phyloP scores from a whole-genome alignment of 2,329 filamentous ascomycete species.

The Sclerotinia sclerotiorum region DNA sequence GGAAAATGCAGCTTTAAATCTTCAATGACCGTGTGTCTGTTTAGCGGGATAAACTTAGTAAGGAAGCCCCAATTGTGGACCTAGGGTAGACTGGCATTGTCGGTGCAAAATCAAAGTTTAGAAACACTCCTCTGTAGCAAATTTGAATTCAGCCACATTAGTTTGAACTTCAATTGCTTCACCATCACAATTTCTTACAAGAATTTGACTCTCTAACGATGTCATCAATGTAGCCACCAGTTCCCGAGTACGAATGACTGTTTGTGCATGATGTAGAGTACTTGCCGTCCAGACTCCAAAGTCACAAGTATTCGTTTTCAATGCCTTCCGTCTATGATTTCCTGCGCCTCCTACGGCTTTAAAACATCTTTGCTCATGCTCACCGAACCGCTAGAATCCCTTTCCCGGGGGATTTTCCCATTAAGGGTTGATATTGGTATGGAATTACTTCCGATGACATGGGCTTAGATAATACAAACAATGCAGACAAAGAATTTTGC shows the following conservation, averaged over 20 bases:
- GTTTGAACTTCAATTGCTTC: constrained; percentile 6
- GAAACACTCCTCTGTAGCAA: constrained; percentile 21
- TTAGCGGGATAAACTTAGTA: neutral
- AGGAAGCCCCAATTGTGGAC: constrained; percentile 12
- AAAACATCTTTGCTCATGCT: constrained; percentile 5
- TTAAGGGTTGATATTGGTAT: neutral
- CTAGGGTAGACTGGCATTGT: constrained; percentile 4
- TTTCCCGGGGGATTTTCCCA: neutral
- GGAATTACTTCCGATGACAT: neutral
- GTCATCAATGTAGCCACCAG: neutral
- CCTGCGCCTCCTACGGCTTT: neutral
- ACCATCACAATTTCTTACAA: constrained; percentile 1
- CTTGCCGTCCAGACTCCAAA: neutral
- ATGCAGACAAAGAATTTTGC: constrained; percentile 2
- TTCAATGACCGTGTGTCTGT: constrained; percentile 3
- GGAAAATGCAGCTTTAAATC: constrained; percentile 15
- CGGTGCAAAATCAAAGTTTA: neutral
- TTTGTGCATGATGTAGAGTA: neutral
- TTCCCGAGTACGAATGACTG: neutral
- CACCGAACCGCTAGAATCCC: neutral
- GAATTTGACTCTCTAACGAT: constrained; percentile 6
- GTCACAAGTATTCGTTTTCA: neutral
- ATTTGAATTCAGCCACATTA: constrained; percentile 5
- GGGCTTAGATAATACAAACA: neutral
- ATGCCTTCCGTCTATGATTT: neutral